Base-by-base conservation (phyloP, 139 green algal genomes). In the Micractinium sp. region DNA sequence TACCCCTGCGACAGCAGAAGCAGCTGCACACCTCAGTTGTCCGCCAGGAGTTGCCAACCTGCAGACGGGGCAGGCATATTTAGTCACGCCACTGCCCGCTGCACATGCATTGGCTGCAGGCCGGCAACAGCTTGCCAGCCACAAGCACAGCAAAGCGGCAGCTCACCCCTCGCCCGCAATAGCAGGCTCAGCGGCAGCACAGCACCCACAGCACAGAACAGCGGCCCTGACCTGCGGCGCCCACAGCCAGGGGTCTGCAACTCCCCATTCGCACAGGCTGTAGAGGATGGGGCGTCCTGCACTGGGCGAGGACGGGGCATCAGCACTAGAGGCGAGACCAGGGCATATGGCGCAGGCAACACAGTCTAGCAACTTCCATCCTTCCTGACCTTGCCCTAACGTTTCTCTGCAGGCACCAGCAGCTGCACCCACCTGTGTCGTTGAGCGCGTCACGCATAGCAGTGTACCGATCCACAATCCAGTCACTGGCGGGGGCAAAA, bases 181-280 rank as follows among this genome's bases (percentile, higher is more conserved):
- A 56, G 47, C 47, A 56, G 7, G 3, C 41, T 86, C 18, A 80
- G n/a, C 63, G 22, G 63, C 63, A 71, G 63, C 63, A 71, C 63
- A 71, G 63, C 63, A 27, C 7, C 47, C 63, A 71, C 63, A 71
- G 22, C 63, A 71, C 12, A 23, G 14, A 71, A 27, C 63, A 74
- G 81, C 53, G 20, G 63, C 63, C n/a, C 20, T 53, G 0, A 84
- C 93, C 89, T 92, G 33, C 20, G 91, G 88, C 0, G 90, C 95
- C 93, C 94, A 97, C n/a, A 93, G 76, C 93, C 93, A 95, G n/a
- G 95, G 94, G 80, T 95, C 87, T 0, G 90, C 93, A 4, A 94
- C 90, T 22, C 95, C 94, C 96, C 96, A 98, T 0, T 92, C 92
- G 91, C 96, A 98, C 67, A 98, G 80, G 25, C 86, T 94, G 90